Base-by-base conservation (phyloP, 1,284 basidiomycete genomes). In the Ceratobasidium sp. region DNA sequence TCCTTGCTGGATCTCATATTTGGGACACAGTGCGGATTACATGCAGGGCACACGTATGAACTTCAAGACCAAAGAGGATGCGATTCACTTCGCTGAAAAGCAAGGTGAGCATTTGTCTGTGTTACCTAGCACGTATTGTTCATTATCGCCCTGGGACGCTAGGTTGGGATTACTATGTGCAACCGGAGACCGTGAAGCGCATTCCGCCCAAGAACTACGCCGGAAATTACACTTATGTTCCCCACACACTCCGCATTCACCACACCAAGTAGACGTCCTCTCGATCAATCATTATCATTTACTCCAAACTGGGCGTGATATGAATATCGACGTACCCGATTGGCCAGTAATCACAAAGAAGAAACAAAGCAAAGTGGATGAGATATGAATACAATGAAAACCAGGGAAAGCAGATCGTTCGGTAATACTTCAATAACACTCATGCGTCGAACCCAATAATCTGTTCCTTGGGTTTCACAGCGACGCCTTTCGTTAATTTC, bases 1-100 rank as follows among this genome's bases (percentile, higher is more conserved):
- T n/a, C 64, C 50, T 29, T 31, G 57, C 31, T 22, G 59, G 24
- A 59, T 48, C 24, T 53, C n/a, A 73, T 50, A 24, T 62, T 11
- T 19, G 22, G 24, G 33, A 15, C 56, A 53, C 79, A 96, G 95
- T 73, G 97, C 95, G 76, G 97, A 99, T 84, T 99, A 98, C 85
- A 93, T 99, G 91, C 97, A 99, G 83, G 96, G 94, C 36, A 94
- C 94, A 1, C 90, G 92, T 19, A 80, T 99, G 80, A 89, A 91
- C 54, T 99, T 99, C 89, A 88, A 89, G 78, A 91, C 90, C 66
- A 95, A 94, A 84, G 95, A 97, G 81, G 96, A 96, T 80, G 97
- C 98, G 29, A 88, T 98, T 76, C 93, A 95, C 81, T 99, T 99
- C 80, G 93, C 93, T 50, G 94, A 95, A 86, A 95, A 95, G 85